Evolutionary conservation across 192 early-diverging fungal species (phyloP).

Genomic region (Allomyces arbusculus): DNA sequence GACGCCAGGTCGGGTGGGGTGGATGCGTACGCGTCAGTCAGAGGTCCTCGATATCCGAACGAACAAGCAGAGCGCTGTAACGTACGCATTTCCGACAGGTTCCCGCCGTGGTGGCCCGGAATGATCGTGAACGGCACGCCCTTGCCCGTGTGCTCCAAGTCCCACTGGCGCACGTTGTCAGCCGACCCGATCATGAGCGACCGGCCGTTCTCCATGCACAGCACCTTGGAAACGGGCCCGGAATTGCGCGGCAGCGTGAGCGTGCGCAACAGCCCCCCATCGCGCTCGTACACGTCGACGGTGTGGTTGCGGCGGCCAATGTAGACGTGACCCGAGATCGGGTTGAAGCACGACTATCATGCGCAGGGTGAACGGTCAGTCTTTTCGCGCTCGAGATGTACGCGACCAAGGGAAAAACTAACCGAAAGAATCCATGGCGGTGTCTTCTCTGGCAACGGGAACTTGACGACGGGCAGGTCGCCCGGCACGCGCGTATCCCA

Average conservation of each 20-base stretch:
- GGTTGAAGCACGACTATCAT: constrained; percentile 15
- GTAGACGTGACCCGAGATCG: constrained; percentile 32
- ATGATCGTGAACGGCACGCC: constrained; percentile 74
- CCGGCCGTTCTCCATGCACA: constrained; percentile 46
- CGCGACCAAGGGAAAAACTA: constrained; percentile 1
- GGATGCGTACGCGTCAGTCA: not conserved
- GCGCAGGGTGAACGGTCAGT: constrained; percentile 1
- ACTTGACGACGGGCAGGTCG: constrained; percentile 12
- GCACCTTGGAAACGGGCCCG: constrained; percentile 64
- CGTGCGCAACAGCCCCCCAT: constrained; percentile 39
- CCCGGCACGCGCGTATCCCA: constrained; percentile 55
- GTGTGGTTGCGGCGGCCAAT: constrained; percentile 74
- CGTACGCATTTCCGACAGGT: constrained; percentile 52
- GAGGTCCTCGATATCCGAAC: not conserved
- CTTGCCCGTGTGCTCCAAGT: constrained; percentile 28
- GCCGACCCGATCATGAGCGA: constrained; percentile 49
- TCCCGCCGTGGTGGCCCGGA: constrained; percentile 80
- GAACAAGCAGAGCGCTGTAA: constrained; percentile 1
- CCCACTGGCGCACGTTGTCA: constrained; percentile 87
- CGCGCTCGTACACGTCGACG: constrained; percentile 72
- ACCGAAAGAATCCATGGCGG: constrained; percentile 57
- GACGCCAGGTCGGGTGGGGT: not conserved
- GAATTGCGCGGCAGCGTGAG: constrained; percentile 71
- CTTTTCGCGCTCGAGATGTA: too few relatives aligned
- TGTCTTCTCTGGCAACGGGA: constrained; percentile 24